phyloP scores from a whole-genome alignment of 169 alveolate genomes.

The Amoebophrya sp. region DNA sequence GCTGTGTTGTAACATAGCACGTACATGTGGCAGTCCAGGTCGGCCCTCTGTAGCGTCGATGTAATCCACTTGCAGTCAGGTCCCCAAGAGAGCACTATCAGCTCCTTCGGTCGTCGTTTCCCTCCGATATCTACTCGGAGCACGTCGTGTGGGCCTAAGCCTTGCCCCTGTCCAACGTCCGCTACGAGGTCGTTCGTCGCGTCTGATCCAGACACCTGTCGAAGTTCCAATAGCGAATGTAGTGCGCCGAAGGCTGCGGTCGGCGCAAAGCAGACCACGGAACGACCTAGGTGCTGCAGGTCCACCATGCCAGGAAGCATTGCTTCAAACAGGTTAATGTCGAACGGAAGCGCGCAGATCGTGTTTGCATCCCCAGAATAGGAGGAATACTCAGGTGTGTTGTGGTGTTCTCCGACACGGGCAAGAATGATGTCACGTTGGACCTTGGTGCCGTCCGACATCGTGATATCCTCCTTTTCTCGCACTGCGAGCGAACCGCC shows the following conservation, averaged over 20 bases:
- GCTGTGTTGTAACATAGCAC: background rate
- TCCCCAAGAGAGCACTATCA: background rate
- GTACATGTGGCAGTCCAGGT: background rate
- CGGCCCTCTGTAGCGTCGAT: background rate
- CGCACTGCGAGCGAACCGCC: background rate
- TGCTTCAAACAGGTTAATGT: background rate
- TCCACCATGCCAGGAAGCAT: background rate
- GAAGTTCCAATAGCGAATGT: background rate
- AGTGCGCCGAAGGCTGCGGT: background rate
- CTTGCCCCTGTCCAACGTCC: background rate
- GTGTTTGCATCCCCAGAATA: background rate
- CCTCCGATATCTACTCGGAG: background rate
- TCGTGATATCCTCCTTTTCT: background rate
- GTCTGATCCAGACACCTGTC: too few relatives aligned
- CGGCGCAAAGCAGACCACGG: constrained; percentile 2
- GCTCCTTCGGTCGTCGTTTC: background rate
- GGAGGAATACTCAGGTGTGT: background rate
- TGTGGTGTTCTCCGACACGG: constrained; percentile 14
- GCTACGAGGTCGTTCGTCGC: too few relatives aligned
- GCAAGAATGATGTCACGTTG: background rate
- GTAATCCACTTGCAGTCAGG: background rate
- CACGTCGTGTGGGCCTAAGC: background rate
- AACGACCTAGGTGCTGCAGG: background rate
- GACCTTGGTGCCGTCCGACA: background rate
- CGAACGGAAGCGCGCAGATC: constrained; percentile 11